A percentile compares a stretch with the other conserved stretches of the same genome.
Conservation (phyloP, 1,284 basidiomycete species). For the Ganoderma leucocontextum region DNA sequence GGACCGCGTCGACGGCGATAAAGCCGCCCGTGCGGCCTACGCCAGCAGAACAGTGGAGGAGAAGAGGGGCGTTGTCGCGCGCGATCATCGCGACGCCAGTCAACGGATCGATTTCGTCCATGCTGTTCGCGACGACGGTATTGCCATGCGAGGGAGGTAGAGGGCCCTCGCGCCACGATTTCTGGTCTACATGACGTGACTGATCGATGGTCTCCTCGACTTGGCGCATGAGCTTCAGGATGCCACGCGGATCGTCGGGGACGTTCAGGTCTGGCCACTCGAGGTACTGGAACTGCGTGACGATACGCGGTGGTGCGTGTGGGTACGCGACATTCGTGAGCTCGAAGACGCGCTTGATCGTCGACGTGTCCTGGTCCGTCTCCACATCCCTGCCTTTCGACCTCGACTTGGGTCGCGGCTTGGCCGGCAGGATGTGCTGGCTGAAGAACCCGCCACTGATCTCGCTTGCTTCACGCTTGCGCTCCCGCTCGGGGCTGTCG, state of each 20-base stretch:
- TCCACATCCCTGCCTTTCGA: slow-evolving; percentile 23
- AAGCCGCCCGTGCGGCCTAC: slow-evolving; percentile 93
- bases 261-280: slow-evolving; percentile 97
- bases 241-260: slow-evolving; percentile 78
- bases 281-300: slow-evolving; percentile 88
- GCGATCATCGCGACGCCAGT: slow-evolving; percentile 61
- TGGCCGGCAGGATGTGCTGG: slow-evolving; percentile 29
- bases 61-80: slow-evolving; percentile 58
- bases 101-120: slow-evolving; percentile 50
- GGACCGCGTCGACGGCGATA: slow-evolving; percentile 87
- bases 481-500: slow-evolving; percentile 43
- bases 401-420: slow-evolving; percentile 21
- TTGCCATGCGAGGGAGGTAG: slow-evolving; percentile 13
- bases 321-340: slow-evolving; percentile 71
- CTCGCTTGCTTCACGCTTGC: slow-evolving; percentile 42
- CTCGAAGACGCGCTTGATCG: slow-evolving; percentile 76
- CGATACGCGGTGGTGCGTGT: no score
- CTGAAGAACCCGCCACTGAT: slow-evolving; percentile 42
- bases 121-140: slow-evolving; percentile 20
- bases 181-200: slow-evolving; percentile 52
- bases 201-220: slow-evolving; percentile 68
- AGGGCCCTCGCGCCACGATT: slow-evolving; percentile 45
- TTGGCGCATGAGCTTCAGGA: slow-evolving; percentile 74
- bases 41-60: slow-evolving; percentile 89
- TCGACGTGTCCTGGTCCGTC: slow-evolving; percentile 37